Evolutionary conservation across 2,329 filamentous ascomycete genomes (phyloP), one percentile per base, ranked within the genome.

Genomic region (Hypomyces perniciosus): DNA sequence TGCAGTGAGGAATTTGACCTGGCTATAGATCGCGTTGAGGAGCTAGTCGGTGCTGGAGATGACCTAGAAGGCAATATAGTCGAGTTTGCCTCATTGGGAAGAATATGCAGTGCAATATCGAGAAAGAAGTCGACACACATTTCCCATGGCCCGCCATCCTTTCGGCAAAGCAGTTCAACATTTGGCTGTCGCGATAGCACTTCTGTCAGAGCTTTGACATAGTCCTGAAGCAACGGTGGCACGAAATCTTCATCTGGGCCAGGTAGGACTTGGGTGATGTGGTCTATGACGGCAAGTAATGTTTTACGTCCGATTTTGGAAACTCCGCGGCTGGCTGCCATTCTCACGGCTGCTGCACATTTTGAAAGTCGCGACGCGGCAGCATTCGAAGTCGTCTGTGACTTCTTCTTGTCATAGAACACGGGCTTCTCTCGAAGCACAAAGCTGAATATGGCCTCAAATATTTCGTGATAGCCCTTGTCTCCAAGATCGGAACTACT

Each of bases 391-490:
- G 75, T 70, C 1, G 57, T 38, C 41, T 67, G 63, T 9, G 70
- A 75, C 48, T 76, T 77, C 56, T 74, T 77, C 9, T 75, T 75
- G 50, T 78, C 78, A 50, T 80, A 76, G 56, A 81, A 86, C 13
- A 69, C 65, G 8, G 82, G 74, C 63, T 88, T 90, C 59, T 96
- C 90, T 10, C 76, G 68, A 13, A 84, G 66, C 1, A 79, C 79
- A 62, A 78, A 85, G 48, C 79, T 77, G 62, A 96, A 96, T 3
- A 97, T 72, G 1, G 81, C 79, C 61, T 96, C 90, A 59, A 89
- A 88, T 40, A 96, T 83, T 53, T 80, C 79, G 62, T 93, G 86
- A 58, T 88, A 95, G n/a, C 80, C 79, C 63, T 86, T 88, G 63
- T 95, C 89, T 42, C 78, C 79, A 33, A 96, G 72, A 9, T 68